Conservation (phyloP, 2,329 filamentous ascomycete genomes). For the Alternaria tenuissima region DNA sequence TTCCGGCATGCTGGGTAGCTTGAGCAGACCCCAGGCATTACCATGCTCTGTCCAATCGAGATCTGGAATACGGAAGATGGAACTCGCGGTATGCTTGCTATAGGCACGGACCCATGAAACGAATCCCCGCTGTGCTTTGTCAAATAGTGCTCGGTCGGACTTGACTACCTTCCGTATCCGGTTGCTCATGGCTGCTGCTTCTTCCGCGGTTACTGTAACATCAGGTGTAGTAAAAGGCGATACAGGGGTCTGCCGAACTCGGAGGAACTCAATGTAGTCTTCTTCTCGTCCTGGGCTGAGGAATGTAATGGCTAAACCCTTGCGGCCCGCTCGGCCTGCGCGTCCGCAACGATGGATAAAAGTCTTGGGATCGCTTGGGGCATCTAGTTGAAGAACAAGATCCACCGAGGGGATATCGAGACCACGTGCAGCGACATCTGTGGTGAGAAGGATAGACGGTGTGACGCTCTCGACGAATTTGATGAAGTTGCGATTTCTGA, state of each 20-base stretch:
- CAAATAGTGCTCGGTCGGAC: conserved; percentile 73
- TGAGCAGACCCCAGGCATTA: conserved; percentile 83
- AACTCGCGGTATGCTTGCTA: conserved; percentile 86
- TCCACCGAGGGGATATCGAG: conserved; percentile 93
- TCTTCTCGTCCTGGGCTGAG: conserved; percentile 85
- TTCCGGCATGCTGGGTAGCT: conserved; percentile 94
- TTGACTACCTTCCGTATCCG: conserved; percentile 68
- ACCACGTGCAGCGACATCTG: conserved; percentile 88
- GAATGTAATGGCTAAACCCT: conserved; percentile 85
- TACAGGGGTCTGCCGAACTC: conserved; percentile 87
- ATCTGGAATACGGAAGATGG: conserved; percentile 85
- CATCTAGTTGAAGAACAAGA: conserved; percentile 88
- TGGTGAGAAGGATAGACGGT: conserved; percentile 86
- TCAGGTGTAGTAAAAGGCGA: conserved; percentile 65
- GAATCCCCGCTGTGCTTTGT: conserved; percentile 90
- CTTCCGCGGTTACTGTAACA: conserved; percentile 66
- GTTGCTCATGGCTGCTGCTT: conserved; percentile 66
- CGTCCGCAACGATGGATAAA: conserved; percentile 73
- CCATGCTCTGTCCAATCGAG: conserved; percentile 86
- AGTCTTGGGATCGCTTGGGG: conserved; percentile 85
- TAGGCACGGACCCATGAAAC: conserved; percentile 94
- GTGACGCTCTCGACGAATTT: conserved; percentile 78
- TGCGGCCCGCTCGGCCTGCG: conserved; percentile 69
- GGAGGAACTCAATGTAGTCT: conserved; percentile 87
- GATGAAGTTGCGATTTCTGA: conserved; percentile 86